A percentile compares a stretch with the other conserved stretches of the same genome.
These are phyloP conservation scores for Ogataea siamensis DNA, from an alignment of 805 yeast species.

Conservation along the genomic window DNA sequence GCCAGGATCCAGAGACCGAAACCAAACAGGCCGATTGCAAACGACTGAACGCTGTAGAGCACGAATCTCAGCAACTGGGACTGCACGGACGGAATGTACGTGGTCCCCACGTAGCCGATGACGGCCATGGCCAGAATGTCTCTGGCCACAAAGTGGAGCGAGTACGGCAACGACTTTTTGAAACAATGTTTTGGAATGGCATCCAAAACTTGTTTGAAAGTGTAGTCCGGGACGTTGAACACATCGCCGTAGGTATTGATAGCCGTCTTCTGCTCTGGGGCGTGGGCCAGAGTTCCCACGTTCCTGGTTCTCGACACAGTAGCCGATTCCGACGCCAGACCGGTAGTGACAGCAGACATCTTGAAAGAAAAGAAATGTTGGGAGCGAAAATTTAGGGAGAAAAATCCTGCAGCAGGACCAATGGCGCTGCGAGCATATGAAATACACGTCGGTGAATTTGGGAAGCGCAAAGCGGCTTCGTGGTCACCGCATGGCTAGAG, in stretches of 20 bases:
- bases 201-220: slow-evolving; percentile 54
- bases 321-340: slow-evolving; percentile 11
- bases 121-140: slow-evolving; percentile 46
- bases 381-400: background rate
- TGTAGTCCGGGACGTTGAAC: slow-evolving; percentile 60
- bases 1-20: slow-evolving; percentile 63
- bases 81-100: slow-evolving; percentile 42
- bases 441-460: background rate
- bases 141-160: slow-evolving; percentile 51
- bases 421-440: background rate
- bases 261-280: slow-evolving; percentile 31
- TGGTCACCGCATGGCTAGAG: too few relatives aligned
- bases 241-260: slow-evolving; percentile 51
- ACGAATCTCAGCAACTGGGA: slow-evolving; percentile 36
- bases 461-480: too few relatives aligned
- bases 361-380: slow-evolving; percentile 5
- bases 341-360: slow-evolving; percentile 18
- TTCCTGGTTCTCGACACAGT: slow-evolving; percentile 21
- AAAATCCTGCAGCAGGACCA: slow-evolving; percentile 8
- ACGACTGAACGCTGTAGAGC: slow-evolving; percentile 41
- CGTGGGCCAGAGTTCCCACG: slow-evolving; percentile 22
- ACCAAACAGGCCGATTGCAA: slow-evolving; percentile 46
- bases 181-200: slow-evolving; percentile 64
- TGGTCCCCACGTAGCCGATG: slow-evolving; percentile 44
- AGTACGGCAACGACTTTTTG: slow-evolving; percentile 48